Evolutionary conservation across 768 basidiomycete genomes (phyloP).

Genomic region (Saitozyma podzolica): DNA sequence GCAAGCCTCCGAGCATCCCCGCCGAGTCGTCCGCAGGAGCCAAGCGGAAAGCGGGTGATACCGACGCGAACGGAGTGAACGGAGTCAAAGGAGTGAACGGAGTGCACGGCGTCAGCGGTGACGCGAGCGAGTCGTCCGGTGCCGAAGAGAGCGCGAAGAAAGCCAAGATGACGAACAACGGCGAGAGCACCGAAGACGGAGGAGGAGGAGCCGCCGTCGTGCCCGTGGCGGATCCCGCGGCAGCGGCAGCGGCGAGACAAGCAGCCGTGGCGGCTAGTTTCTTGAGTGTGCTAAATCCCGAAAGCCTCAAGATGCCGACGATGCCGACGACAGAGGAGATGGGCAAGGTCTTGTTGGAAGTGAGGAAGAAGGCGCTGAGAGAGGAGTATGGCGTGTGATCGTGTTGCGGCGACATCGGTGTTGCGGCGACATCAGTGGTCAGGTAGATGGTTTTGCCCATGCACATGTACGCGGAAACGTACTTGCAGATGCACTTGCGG

Average conservation of each 20-base stretch:
- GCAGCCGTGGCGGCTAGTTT: conserved; percentile 35
- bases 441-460: too few relatives aligned
- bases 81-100: conserved; percentile 14
- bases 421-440: conserved; percentile 5
- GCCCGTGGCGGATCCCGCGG: conserved; percentile 11
- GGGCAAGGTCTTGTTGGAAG: conserved; percentile 70
- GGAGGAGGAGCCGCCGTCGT: background rate
- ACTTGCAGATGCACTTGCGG: too few relatives aligned
- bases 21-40: background rate
- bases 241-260: conserved; percentile 13
- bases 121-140: conserved; percentile 18
- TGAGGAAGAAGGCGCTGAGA: conserved; percentile 77
- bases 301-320: conserved; percentile 71
- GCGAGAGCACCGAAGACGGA: conserved; percentile 3
- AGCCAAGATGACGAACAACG: conserved; percentile 31
- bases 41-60: conserved; percentile 5
- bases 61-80: background rate
- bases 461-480: too few relatives aligned
- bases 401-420: conserved; percentile 5
- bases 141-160: conserved; percentile 45
- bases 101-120: conserved; percentile 19
- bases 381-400: conserved; percentile 68
- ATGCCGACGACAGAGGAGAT: conserved; percentile 75
- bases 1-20: background rate
- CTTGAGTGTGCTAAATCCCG: conserved; percentile 72